A percentile compares a stretch with the other conserved stretches of the same genome.
Evolutionary conservation across 2,329 filamentous ascomycete species (phyloP).

Genomic region (Magnaporthiopsis poae): DNA sequence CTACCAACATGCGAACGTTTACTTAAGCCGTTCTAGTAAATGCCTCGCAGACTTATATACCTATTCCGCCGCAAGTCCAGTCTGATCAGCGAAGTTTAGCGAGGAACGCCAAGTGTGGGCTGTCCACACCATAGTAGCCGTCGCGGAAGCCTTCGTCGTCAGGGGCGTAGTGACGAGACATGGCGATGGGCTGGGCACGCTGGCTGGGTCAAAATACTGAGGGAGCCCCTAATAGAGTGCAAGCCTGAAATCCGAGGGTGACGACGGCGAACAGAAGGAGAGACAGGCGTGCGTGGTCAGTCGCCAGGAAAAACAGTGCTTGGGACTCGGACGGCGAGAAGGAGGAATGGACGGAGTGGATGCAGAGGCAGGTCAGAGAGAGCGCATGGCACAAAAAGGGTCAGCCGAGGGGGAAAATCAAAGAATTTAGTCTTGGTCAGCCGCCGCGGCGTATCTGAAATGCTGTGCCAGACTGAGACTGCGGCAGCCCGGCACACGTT

Average conservation of each 20-base stretch:
- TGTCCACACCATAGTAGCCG: not conserved
- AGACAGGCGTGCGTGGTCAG: not conserved
- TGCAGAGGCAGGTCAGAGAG: not conserved
- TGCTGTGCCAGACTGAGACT: not conserved
- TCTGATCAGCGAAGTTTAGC: too few relatives aligned
- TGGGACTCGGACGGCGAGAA: not conserved
- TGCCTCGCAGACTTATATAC: too few relatives aligned
- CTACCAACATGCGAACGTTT: too few relatives aligned
- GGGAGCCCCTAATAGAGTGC: too few relatives aligned
- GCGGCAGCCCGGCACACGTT: not conserved
- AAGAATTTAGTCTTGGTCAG: not conserved
- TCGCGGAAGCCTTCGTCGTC: conserved; percentile 3
- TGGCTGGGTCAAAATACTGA: too few relatives aligned
- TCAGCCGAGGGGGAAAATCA: conserved; percentile 1
- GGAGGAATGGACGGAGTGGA: not conserved
- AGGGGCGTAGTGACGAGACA: conserved; percentile 18
- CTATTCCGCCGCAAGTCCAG: too few relatives aligned
- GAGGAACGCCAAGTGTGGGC: too few relatives aligned
- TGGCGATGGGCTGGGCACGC: not conserved
- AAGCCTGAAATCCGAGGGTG: not conserved
- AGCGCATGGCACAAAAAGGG: not conserved
- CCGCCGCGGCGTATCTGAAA: too few relatives aligned
- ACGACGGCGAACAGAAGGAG: not conserved
- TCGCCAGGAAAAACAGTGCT: not conserved
- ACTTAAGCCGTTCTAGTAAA: too few relatives aligned